Evolutionary conservation across 257 asterid species (phyloP).

Genomic region (Fraxinus anomala): DNA sequence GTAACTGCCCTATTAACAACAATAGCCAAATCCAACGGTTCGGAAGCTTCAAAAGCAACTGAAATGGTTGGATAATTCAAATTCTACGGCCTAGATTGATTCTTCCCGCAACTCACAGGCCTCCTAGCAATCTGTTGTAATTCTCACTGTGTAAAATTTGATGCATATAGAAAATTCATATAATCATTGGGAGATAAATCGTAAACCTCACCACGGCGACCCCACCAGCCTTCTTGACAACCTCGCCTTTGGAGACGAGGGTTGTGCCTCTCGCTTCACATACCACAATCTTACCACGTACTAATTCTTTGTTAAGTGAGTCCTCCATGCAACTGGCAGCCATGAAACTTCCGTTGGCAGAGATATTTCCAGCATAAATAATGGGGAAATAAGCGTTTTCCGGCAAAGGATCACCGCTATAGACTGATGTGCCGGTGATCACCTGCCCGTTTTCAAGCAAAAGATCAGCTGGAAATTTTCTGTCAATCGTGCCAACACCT

Average conservation of each 20-base stretch:
- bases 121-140: conserved; percentile 45
- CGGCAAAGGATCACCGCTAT: conserved; percentile 35
- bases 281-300: conserved; percentile 72
- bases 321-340: conserved; percentile 52
- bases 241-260: conserved; percentile 69
- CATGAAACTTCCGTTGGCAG: conserved; percentile 40
- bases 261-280: conserved; percentile 78
- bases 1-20: conserved; percentile 55
- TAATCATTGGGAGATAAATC: conserved; percentile 54
- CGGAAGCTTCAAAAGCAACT: conserved; percentile 43
- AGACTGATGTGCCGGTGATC: conserved; percentile 61
- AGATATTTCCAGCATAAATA: conserved; percentile 65
- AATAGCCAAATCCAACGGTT: background rate
- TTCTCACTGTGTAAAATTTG: conserved; percentile 44
- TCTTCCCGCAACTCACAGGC: conserved; percentile 35
- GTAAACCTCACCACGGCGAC: conserved; percentile 71
- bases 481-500: conserved; percentile 84
- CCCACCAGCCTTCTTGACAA: conserved; percentile 68
- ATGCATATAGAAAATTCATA: conserved; percentile 66
- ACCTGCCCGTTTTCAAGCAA: conserved; percentile 56
- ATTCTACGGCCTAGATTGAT: conserved; percentile 57
- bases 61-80: conserved; percentile 75
- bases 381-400: conserved; percentile 44
- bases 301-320: conserved; percentile 48
- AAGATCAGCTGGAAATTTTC: conserved; percentile 71